A percentile compares a stretch with the other conserved stretches of the same genome.
phyloP scores from a whole-genome alignment of 345 rosid genomes.

The Lepidium aucheri region DNA sequence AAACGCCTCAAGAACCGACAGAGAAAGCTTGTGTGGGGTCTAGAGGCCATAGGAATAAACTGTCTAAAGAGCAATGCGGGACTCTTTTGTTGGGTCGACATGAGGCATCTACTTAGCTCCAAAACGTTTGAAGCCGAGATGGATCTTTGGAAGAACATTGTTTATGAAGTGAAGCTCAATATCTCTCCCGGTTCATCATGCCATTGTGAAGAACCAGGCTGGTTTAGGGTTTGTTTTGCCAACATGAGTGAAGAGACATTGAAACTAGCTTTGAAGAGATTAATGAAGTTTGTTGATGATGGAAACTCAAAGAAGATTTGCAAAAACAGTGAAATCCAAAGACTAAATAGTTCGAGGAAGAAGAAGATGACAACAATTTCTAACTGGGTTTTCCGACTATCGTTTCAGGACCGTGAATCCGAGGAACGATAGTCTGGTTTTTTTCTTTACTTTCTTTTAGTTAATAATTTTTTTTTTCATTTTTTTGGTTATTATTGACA shows the following conservation, averaged over 20 bases:
- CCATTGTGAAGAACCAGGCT: conserved; percentile 60
- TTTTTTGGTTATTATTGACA: neutral
- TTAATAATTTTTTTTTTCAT: neutral
- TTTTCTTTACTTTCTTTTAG: neutral
- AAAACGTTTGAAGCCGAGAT: conserved; percentile 61
- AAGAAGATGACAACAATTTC: conserved; percentile 20
- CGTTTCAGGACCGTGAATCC: conserved; percentile 39
- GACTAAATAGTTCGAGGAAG: conserved; percentile 30
- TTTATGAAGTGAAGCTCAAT: conserved; percentile 48
- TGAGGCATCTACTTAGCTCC: conserved; percentile 52
- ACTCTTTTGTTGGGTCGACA: conserved; percentile 72
- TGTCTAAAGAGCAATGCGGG: conserved; percentile 63
- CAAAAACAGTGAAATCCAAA: conserved; percentile 25
- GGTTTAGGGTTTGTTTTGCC: conserved; percentile 23
- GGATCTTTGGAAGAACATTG: conserved; percentile 64
- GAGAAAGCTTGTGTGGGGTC: conserved; percentile 42
- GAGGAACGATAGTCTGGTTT: conserved; percentile 37
- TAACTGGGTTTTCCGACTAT: conserved; percentile 66
- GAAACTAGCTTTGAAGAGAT: conserved; percentile 43
- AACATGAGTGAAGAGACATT: conserved; percentile 39
- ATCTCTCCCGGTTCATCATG: conserved; percentile 66
- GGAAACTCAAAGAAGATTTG: neutral
- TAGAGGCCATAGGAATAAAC: conserved; percentile 41
- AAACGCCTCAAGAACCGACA: conserved; percentile 44
- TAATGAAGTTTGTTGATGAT: conserved; percentile 36